Evolutionary conservation across 495 filamentous ascomycete species (phyloP).

Genomic region (Tuber borchii): DNA sequence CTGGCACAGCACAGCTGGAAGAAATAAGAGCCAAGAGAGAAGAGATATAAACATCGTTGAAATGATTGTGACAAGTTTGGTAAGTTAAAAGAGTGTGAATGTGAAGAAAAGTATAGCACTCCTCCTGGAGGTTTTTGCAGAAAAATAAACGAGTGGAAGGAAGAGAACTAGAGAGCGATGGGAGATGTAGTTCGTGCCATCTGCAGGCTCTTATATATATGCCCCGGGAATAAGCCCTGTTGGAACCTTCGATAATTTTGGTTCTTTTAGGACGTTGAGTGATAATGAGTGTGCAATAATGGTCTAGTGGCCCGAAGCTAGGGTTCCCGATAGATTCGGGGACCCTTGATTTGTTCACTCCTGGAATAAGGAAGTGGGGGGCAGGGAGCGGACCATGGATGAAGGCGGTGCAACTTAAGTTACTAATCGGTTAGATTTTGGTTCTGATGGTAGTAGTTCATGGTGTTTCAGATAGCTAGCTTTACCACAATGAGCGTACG

Average conservation of each 20-base stretch:
- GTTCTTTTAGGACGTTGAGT: neutral
- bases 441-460: neutral
- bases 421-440: neutral
- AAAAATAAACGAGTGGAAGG: conserved; percentile 7
- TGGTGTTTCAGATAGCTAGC: neutral
- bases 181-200: neutral
- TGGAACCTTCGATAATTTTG: neutral
- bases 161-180: conserved; percentile 2
- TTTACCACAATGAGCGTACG: neutral
- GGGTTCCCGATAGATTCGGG: neutral
- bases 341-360: neutral
- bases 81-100: neutral
- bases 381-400: neutral
- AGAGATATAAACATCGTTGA: neutral
- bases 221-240: neutral
- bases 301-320: neutral
- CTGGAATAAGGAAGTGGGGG: neutral
- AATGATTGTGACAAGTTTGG: neutral
- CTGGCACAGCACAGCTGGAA: conserved; percentile 33
- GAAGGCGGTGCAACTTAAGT: neutral
- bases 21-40: conserved; percentile 9
- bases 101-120: neutral
- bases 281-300: too few relatives aligned
- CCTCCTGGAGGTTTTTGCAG: neutral
- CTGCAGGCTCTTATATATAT: neutral